Base-by-base conservation (phyloP, 371 early-diverging fungal genomes). In the Syncephalis fuscata region DNA sequence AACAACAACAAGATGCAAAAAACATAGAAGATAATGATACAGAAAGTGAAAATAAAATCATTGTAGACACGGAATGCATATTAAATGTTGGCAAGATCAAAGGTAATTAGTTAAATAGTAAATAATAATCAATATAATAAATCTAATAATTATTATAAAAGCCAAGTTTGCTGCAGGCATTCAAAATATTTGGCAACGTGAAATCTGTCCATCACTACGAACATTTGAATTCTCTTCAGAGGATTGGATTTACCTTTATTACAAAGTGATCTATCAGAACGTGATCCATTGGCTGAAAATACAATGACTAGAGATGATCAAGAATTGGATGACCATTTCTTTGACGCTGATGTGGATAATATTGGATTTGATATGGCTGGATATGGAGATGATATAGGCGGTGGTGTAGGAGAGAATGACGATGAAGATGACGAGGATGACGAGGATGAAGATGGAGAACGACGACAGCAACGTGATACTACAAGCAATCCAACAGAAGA, bases 201-300 rank as follows among this genome's bases (percentile, higher is more conserved):
- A 73, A 15, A 70, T 83, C 39, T 82, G 84, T 43, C 84, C 85
- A 0, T 70, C 79, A 0, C 56, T 85, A 14, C 73, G 75, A 43
- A 57, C 53, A 11, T 78, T 72, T 51, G 66, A 74, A 23, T 80
- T 81, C 43, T 62, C 68, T 19, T 51, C 64, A 5, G 69, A 71
- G 26, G 32, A 32, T 32, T 32, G 32, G 32, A 32, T 32, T 11
- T 32, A 11, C 32, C 32, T 7, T 3, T 48, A 47, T 41, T 37
- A 43, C 23, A 49, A 45, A 21, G 23, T n/a, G n/a, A 43, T 45
- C 21, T 46, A 45, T 10, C 22, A 48, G 8, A 45, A 49, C 27
- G 37, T 26, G 7, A 41, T 37, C 21, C 25, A 32, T 11, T 32
- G 11, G 32, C 32, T 32, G 32, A 32, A 11, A 32, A 32, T 32